phyloP scores from a whole-genome alignment of 2,329 filamentous ascomycete species.

The Leptosphaerulina australis region DNA sequence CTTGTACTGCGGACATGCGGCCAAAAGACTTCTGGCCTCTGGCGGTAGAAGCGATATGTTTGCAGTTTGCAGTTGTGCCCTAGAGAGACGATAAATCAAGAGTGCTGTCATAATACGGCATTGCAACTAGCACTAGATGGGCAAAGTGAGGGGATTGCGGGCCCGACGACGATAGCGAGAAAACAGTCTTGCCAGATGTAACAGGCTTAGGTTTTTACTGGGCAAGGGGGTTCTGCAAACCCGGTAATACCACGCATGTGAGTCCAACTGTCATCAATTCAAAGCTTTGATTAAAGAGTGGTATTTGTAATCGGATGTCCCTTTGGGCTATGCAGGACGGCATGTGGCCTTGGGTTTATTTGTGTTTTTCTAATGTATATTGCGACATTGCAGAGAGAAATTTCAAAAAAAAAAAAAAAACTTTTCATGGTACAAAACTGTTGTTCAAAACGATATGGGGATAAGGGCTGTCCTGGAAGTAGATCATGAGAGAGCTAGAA shows the following conservation, averaged over 20 bases:
- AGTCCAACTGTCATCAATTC: slow-evolving; percentile 2
- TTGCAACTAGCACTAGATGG: not conserved
- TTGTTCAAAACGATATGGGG: not conserved
- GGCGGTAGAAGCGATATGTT: too few relatives aligned
- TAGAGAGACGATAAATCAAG: too few relatives aligned
- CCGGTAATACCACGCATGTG: slow-evolving; percentile 12
- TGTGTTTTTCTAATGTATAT: not conserved
- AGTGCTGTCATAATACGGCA: not conserved
- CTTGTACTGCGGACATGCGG: too few relatives aligned
- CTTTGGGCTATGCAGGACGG: not conserved
- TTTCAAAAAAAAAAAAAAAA: not conserved
- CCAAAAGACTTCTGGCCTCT: too few relatives aligned
- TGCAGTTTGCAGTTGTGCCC: not conserved
- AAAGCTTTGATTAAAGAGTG: not conserved
- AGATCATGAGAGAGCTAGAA: not conserved
- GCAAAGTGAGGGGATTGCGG: slow-evolving; percentile 4
- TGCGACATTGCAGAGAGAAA: not conserved
- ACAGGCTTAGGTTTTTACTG: not conserved
- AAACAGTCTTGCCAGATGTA: slow-evolving; percentile 5
- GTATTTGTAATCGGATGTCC: not conserved
- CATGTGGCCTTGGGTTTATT: not conserved
- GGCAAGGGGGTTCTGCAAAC: too few relatives aligned
- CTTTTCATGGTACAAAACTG: not conserved
- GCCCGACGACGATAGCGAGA: slow-evolving; percentile 15
- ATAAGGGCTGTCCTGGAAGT: not conserved